Evolutionary conservation across 495 filamentous ascomycete genomes (phyloP), one percentile per base, ranked within the genome.

Genomic region (Trichoderma parareesei): DNA sequence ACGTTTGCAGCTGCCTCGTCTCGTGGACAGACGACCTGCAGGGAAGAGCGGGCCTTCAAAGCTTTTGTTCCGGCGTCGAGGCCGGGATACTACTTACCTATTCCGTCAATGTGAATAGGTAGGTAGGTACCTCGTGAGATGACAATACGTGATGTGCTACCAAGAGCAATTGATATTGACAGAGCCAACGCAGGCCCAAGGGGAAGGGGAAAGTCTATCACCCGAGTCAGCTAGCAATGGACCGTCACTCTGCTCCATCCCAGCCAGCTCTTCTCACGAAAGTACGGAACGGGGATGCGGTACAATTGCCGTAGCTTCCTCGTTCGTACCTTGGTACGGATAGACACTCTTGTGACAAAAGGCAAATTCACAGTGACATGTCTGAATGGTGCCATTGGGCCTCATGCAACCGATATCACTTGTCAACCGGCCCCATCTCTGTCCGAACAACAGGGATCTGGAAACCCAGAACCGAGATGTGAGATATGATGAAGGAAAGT

Each of bases 181-280:
- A 18, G 46, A 49, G n/a, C 46, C 46, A 20, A 49, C 46, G 46
- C 46, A 49, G 46, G 46, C 16, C 46, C 46, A 49, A 49, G 46
- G 46, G 46, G 46, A 20, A 18, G 6, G n/a, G 11, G 8, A 49
- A 27, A 49, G 16, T 49, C 46, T 49, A 49, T 49, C n/a, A 5
- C 5, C 46, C 46, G 46, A 49, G 46, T 18, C 46, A 49, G n/a
- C 18, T 13, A 49, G 5, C 20, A 20, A 41, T 6, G 11, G 40
- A 41, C 9, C 6, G 20, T 18, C 16, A 27, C 4, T 49, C 16
- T 20, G 46, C 18, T 8, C n/a, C 20, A 18, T 49, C 5, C 14
- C n/a, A 18, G 16, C 6, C 40, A 41, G 4, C 9, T 8, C 5
- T 18, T 48, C 2, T 16, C 18, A 8, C 20, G 20, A 6, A n/a